These are phyloP conservation scores for Pseudopyrenochaeta lycopersici DNA, from an alignment of 2,329 filamentous ascomycete genomes.

Conservation along the genomic window DNA sequence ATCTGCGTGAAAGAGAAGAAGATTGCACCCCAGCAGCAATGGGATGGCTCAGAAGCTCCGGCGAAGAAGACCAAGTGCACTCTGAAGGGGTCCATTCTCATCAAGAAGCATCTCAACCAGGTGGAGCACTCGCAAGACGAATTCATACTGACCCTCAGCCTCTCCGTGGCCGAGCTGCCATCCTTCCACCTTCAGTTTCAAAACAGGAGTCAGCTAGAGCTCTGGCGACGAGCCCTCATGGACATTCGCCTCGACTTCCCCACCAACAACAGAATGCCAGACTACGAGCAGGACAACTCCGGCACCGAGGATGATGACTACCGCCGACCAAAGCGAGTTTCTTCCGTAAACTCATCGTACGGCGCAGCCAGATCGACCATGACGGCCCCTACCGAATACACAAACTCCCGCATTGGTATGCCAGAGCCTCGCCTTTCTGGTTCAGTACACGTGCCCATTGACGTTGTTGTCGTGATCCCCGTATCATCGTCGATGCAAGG, in stretches of 20 bases:
- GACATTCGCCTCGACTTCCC: slow-evolving; percentile 79
- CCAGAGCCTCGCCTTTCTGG: slow-evolving; percentile 56
- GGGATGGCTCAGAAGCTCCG: slow-evolving; percentile 65
- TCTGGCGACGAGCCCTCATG: slow-evolving; percentile 87
- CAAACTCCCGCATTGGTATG: slow-evolving; percentile 64
- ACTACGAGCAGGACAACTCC: slow-evolving; percentile 82
- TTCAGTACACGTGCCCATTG: slow-evolving; percentile 86
- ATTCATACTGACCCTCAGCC: slow-evolving; percentile 83
- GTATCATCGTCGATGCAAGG: slow-evolving; percentile 99
- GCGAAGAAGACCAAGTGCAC: slow-evolving; percentile 79
- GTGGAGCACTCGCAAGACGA: slow-evolving; percentile 80
- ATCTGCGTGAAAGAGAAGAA: slow-evolving; percentile 99
- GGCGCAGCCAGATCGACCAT: slow-evolving; percentile 83
- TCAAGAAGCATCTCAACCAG: slow-evolving; percentile 96
- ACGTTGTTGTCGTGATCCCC: slow-evolving; percentile 95
- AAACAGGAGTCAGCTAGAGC: slow-evolving; percentile 82
- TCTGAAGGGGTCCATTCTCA: slow-evolving; percentile 95
- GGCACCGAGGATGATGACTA: slow-evolving; percentile 91
- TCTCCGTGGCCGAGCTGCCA: slow-evolving; percentile 91
- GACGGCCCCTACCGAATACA: slow-evolving; percentile 93
- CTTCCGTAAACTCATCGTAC: slow-evolving; percentile 85
- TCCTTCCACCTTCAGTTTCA: slow-evolving; percentile 94
- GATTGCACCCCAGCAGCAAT: slow-evolving; percentile 66
- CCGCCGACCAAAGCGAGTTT: slow-evolving; percentile 73
- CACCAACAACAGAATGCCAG: slow-evolving; percentile 65